These are phyloP conservation scores for Takashimella tepidaria DNA, from an alignment of 1,284 basidiomycete genomes.

Conservation along the genomic window DNA sequence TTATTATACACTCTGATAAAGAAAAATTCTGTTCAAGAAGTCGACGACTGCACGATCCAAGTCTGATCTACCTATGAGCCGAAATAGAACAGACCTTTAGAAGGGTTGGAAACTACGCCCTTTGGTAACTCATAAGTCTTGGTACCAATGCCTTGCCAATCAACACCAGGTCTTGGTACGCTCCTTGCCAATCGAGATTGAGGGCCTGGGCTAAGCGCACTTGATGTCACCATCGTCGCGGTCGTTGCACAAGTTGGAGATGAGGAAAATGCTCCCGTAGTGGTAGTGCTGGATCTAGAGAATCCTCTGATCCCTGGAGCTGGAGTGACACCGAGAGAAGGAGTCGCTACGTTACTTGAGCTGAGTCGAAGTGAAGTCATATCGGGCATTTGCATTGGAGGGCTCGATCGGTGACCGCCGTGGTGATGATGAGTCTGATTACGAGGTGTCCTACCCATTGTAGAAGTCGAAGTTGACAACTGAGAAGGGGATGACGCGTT, in stretches of 20 bases:
- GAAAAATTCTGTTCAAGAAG: too few relatives aligned
- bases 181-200: background rate
- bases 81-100: conserved; percentile 45
- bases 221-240: background rate
- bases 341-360: background rate
- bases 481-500: background rate
- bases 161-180: conserved; percentile 27
- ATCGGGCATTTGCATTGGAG: background rate
- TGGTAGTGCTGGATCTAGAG: background rate
- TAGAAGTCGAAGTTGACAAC: conserved; percentile 2
- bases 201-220: background rate
- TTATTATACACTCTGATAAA: background rate
- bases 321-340: too few relatives aligned
- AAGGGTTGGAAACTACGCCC: conserved; percentile 32
- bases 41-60: too few relatives aligned
- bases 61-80: too few relatives aligned
- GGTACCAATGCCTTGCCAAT: conserved; percentile 32
- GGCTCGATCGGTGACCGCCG: background rate
- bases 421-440: conserved; percentile 9
- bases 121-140: conserved; percentile 40
- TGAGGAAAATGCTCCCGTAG: background rate
- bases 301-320: background rate
- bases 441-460: conserved; percentile 12
- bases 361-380: background rate
- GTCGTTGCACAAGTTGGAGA: background rate